Evolutionary conservation across 1,284 basidiomycete species (phyloP), one percentile per base, ranked within the genome.

Genomic region (Rhodotorula sp.): DNA sequence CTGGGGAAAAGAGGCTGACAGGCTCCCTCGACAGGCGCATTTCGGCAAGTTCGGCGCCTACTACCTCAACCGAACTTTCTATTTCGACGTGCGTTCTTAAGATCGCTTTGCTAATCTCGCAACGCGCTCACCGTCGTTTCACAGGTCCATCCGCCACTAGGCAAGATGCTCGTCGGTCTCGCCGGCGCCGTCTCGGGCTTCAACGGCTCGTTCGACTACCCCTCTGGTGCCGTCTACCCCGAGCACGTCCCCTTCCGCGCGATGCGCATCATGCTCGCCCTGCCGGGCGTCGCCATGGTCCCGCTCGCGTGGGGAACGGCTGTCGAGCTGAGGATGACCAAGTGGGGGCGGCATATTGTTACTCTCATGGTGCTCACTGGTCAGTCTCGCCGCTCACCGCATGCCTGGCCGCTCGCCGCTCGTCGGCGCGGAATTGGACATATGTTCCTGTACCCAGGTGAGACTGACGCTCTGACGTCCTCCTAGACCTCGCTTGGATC

Each of bases 11-110:
- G 42, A 41, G 27, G 41, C 4, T 12, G 17, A 42, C 34, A 19
- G 9, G 2, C n/a, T 25, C 42, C 53, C 12, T 23, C 13, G 21
- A 1, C 70, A 84, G 85, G 93, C 93, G n/a, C 93, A 97, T 82
- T 97, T 97, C 82, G 93, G 94, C 78, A 97, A 97, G 83, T 97
- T 97, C 82, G 93, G 93, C 67, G 93, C 93, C n/a, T 91, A 97
- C 83, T 99, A 99, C 82, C 83, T 99, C 81, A 93, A 95, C 81
- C 91, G 93, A 79, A 91, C 93, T 80, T 97, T 96, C 84, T 97
- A 96, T 84, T 93, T 93, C 80, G 91, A 93, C 80, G 94, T 97
- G 34, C 53, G 71, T 56, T 12, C 7, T 17, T 44, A 17, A 12
- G 19, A 19, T 25, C 49, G 12, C 8, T 14, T 42, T 19, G 3